Evolutionary conservation across 2,329 filamentous ascomycete genomes (phyloP).

Genomic region (Tolypocladium tropicale): DNA sequence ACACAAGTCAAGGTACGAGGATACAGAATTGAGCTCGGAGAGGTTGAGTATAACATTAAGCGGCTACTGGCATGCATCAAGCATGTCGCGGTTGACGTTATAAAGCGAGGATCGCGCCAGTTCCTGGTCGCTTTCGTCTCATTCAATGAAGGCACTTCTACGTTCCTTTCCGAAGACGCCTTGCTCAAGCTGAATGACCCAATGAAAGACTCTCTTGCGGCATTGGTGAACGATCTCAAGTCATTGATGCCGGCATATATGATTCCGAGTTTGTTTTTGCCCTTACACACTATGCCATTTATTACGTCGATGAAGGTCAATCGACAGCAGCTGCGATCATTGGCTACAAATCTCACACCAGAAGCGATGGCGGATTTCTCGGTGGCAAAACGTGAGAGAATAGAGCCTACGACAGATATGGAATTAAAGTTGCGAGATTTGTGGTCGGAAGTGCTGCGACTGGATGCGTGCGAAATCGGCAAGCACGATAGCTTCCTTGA

Average conservation of each 20-base stretch:
- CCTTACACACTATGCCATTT: background rate
- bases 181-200: too few relatives aligned
- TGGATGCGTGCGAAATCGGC: background rate
- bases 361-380: background rate
- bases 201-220: too few relatives aligned
- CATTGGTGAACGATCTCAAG: background rate
- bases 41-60: background rate
- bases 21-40: slow-evolving; percentile 6
- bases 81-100: background rate
- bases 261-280: slow-evolving; percentile 1
- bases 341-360: background rate
- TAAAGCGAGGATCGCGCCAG: background rate
- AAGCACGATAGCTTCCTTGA: slow-evolving; percentile 14
- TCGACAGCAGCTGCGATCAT: background rate
- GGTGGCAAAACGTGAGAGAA: background rate
- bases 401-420: background rate
- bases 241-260: slow-evolving; percentile 1
- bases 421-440: background rate
- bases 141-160: background rate
- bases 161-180: too few relatives aligned
- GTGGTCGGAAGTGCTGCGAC: slow-evolving; percentile 22
- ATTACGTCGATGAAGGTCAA: background rate
- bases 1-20: slow-evolving; percentile 16
- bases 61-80: too few relatives aligned
- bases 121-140: background rate